phyloP scores from a whole-genome alignment of 495 filamentous ascomycete species.

The Rostrohypoxylon terebratum region DNA sequence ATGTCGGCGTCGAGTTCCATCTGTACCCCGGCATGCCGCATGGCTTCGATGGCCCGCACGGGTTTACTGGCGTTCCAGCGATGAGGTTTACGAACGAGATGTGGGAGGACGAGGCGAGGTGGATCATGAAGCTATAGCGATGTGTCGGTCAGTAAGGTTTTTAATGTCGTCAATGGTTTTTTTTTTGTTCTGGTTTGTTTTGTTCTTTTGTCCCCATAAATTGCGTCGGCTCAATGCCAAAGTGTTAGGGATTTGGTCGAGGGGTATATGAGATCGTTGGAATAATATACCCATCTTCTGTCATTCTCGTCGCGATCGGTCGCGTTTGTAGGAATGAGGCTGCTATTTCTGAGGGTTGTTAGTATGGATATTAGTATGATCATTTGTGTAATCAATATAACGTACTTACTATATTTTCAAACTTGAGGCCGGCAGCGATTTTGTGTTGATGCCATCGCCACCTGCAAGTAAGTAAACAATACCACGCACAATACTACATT shows the following conservation, averaged over 20 bases:
- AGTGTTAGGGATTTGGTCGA: neutral
- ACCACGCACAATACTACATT: neutral
- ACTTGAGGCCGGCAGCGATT: neutral
- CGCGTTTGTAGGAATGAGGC: neutral
- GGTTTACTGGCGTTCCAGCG: conserved; percentile 49
- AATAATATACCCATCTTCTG: neutral
- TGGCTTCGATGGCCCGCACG: conserved; percentile 62
- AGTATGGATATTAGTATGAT: neutral
- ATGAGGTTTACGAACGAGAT: conserved; percentile 11
- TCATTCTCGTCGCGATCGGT: neutral
- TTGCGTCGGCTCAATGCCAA: neutral
- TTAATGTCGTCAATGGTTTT: no score
- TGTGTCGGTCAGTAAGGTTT: neutral
- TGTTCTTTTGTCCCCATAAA: neutral
- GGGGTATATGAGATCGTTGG: neutral
- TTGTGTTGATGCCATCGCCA: neutral
- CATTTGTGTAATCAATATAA: neutral
- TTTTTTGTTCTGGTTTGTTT: neutral
- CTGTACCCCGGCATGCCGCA: conserved; percentile 64
- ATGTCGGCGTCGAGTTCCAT: conserved; percentile 62
- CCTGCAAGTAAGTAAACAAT: neutral
- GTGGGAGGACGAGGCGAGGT: conserved; percentile 15
- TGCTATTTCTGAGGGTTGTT: neutral
- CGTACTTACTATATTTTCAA: neutral
- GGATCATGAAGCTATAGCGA: conserved; percentile 14